Evolutionary conservation across 768 basidiomycete species (phyloP).

Genomic region (Leccinum boreale): DNA sequence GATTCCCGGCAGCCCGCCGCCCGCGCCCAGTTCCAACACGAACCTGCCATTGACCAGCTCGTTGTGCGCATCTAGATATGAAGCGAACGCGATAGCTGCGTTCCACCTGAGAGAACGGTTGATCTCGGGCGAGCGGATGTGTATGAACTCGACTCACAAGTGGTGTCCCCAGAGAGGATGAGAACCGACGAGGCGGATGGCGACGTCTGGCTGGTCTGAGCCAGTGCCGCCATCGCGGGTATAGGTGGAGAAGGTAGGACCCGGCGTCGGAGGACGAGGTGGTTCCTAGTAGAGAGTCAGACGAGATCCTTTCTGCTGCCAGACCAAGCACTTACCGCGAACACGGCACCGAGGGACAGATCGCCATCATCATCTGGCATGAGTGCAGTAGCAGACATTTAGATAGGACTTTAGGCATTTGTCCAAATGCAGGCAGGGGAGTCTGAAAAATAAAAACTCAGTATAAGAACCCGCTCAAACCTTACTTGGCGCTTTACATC

Average conservation of each 20-base stretch:
- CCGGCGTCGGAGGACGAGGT: conserved; percentile 63
- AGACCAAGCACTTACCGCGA: background rate
- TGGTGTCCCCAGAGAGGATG: conserved; percentile 84
- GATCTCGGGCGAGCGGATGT: background rate
- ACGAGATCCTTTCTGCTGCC: background rate
- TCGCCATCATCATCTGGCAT: background rate
- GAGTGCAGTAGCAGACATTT: too few species aligned
- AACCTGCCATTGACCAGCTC: conserved; percentile 42
- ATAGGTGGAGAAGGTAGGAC: conserved; percentile 53
- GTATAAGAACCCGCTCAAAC: conserved; percentile 29
- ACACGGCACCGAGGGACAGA: background rate
- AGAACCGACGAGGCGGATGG: conserved; percentile 69
- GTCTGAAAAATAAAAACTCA: conserved; percentile 28
- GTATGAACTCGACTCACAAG: conserved; percentile 43
- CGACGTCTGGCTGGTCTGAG: conserved; percentile 33
- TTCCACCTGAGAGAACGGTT: conserved; percentile 59
- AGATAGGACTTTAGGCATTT: background rate
- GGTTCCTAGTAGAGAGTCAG: conserved; percentile 44
- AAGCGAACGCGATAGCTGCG: conserved; percentile 68
- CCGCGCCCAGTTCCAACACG: conserved; percentile 91
- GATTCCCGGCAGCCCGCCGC: conserved; percentile 85
- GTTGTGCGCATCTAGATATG: conserved; percentile 57
- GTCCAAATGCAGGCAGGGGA: conserved; percentile 30
- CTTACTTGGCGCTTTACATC: conserved; percentile 9
- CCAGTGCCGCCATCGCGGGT: conserved; percentile 27